Percentiles rank a stretch among this genome's conserved stretches.
These are phyloP conservation scores for Madurella fahalii DNA, from an alignment of 2,329 filamentous ascomycete species.

Conservation along the genomic window DNA sequence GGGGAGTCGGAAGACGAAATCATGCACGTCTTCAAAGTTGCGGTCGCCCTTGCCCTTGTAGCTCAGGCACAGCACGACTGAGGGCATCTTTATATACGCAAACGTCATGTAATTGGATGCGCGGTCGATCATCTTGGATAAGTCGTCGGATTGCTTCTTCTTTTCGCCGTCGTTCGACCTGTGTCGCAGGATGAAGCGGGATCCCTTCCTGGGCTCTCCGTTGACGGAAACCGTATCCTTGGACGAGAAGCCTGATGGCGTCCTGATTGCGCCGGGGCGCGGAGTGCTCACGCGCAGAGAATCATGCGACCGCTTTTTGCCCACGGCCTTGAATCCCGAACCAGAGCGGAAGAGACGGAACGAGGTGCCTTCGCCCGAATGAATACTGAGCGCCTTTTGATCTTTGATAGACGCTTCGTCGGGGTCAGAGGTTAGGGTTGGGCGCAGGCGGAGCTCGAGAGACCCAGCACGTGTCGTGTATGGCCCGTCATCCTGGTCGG, in stretches of 20 bases:
- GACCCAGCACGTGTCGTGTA: constrained; percentile 64
- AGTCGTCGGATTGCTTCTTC: constrained; percentile 72
- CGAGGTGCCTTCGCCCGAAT: constrained; percentile 45
- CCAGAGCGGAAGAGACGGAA: constrained; percentile 51
- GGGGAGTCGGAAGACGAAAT: constrained; percentile 94
- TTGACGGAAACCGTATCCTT: constrained; percentile 37
- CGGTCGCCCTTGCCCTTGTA: constrained; percentile 96
- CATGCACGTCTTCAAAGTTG: constrained; percentile 94
- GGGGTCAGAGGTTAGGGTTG: constrained; percentile 66
- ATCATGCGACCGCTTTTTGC: constrained; percentile 54
- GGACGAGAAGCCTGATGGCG: constrained; percentile 43
- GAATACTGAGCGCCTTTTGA: constrained; percentile 47
- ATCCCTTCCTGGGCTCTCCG: constrained; percentile 43
- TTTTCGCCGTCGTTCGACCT: constrained; percentile 41
- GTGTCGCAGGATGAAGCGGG: constrained; percentile 55
- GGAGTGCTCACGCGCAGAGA: constrained; percentile 45
- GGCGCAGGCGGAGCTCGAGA: constrained; percentile 75
- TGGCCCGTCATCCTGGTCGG: constrained; percentile 41
- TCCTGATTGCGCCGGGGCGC: constrained; percentile 43
- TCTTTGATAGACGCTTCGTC: constrained; percentile 30
- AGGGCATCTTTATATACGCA: constrained; percentile 89
- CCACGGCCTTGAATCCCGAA: constrained; percentile 40
- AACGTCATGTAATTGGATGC: constrained; percentile 98
- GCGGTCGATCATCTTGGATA: constrained; percentile 93
- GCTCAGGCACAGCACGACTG: constrained; percentile 89